Evolutionary conservation across 2,329 filamentous ascomycete species (phyloP), one percentile per base, ranked within the genome.

Genomic region (Scedosporium apiospermum): DNA sequence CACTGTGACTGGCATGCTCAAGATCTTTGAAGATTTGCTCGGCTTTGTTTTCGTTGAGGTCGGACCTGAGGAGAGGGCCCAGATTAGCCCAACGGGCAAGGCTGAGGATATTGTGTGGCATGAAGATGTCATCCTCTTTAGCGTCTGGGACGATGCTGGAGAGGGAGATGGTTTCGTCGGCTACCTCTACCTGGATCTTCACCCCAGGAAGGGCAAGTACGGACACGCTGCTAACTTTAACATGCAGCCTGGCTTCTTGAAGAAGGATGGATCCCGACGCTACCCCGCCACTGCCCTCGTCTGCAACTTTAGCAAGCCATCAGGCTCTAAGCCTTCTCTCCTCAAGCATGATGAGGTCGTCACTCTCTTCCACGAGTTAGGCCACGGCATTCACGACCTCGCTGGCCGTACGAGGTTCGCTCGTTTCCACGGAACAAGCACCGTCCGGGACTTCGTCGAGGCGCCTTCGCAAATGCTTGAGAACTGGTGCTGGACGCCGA

Each of bases 191-290:
- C 82, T 95, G 14, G 90, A 95, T 73, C 80, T 93, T 21, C 88
- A 91, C 73, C 90, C 90, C 1, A 83, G 90, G 44, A 85, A 86
- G 68, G 90, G 91, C 73, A 95, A 95, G 74, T 93, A 93, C 72
- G 87, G 88, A 16, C 90, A 93, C 70, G 90, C 90, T 5, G 90
- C 90, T 69, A 93, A 93, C 78, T 93, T 95, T 78, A 90, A 87
- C 73, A 74, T 95, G 1, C 86, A 91, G 74, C 88, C 89, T 1
- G 88, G 88, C 26, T 91, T 83, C 74, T 76, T 86, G 63, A 78
- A 82, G 63, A 78, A 83, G 61, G 84, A 91, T 64, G 89, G 89
- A 65, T 87, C 84, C 42, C 82, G 89, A 62, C 82, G 86, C 63
- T 93, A 92, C 72, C 89, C 90, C 5, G 88, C 88, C 1, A 93